Evolutionary conservation across 345 rosid species (phyloP).

Genomic region (Syzygium jambos): DNA sequence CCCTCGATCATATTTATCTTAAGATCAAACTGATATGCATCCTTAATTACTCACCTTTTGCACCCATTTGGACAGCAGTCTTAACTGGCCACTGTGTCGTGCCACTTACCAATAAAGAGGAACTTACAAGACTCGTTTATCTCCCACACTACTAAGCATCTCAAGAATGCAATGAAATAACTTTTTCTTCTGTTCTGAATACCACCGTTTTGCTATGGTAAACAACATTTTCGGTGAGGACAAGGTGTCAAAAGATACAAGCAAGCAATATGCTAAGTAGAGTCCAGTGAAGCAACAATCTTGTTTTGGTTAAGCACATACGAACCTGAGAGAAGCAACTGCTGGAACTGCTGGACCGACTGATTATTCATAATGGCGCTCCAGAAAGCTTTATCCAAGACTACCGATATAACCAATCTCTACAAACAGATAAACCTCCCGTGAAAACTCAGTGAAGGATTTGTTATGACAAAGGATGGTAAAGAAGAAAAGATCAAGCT

Average conservation of each 20-base stretch:
- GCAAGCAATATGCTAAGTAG: not conserved
- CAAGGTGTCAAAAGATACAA: not conserved
- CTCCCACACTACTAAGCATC: not conserved
- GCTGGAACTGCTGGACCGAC: slow-evolving; percentile 19
- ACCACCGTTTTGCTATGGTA: not conserved
- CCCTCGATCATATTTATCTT: not conserved
- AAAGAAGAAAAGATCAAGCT: not conserved
- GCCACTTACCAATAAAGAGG: not conserved
- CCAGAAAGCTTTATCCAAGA: slow-evolving; percentile 45
- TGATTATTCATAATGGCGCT: slow-evolving; percentile 37
- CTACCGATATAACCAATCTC: slow-evolving; percentile 33
- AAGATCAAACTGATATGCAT: not conserved
- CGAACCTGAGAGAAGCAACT: slow-evolving; percentile 18
- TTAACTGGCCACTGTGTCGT: not conserved
- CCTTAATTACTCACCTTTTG: not conserved
- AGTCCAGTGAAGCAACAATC: not conserved
- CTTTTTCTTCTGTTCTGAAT: not conserved
- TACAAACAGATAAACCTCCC: not conserved
- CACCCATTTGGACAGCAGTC: not conserved
- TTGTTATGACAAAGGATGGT: not conserved
- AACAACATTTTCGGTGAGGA: not conserved
- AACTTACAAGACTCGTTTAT: not conserved
- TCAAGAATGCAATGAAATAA: not conserved
- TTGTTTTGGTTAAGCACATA: not conserved
- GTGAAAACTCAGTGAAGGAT: not conserved